A percentile compares a stretch with the other conserved stretches of the same genome.
Evolutionary conservation across 2,329 filamentous ascomycete genomes (phyloP).

Genomic region (Myriangium duriaei): DNA sequence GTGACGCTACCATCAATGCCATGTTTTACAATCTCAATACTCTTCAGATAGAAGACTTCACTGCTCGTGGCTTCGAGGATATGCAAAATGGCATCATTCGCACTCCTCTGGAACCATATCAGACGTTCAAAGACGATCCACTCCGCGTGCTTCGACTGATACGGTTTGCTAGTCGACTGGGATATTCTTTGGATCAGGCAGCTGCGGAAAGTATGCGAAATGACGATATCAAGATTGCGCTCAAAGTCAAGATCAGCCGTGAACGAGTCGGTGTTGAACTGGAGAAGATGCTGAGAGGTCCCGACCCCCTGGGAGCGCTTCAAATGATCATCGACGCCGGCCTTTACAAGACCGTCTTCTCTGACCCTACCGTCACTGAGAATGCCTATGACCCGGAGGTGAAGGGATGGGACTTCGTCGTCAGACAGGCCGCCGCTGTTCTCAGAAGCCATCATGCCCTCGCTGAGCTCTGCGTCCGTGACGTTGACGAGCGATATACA

Average conservation of each 20-base stretch:
- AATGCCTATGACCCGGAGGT: constrained; percentile 43
- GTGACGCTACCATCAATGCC: constrained; percentile 89
- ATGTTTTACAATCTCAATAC: constrained; percentile 91
- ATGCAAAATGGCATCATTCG: constrained; percentile 61
- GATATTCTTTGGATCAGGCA: constrained; percentile 61
- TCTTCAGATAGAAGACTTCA: constrained; percentile 71
- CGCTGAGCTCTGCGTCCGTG: constrained; percentile 39
- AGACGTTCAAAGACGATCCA: constrained; percentile 92
- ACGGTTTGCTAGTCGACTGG: constrained; percentile 75
- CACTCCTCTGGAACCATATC: constrained; percentile 74
- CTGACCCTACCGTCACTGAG: constrained; percentile 43
- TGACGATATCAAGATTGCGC: constrained; percentile 59
- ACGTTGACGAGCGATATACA: constrained; percentile 53
- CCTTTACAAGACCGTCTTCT: constrained; percentile 63
- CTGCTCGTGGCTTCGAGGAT: constrained; percentile 58
- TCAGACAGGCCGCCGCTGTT: constrained; percentile 49
- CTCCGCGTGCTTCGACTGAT: constrained; percentile 76
- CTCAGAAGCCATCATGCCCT: constrained; percentile 20
- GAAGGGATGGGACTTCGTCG: constrained; percentile 49
- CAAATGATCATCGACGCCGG: constrained; percentile 52
- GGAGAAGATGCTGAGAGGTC: constrained; percentile 80
- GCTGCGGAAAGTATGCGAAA: constrained; percentile 66
- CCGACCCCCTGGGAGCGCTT: constrained; percentile 50
- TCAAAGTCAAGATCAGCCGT: constrained; percentile 81
- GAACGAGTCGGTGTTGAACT: constrained; percentile 80